Conservation (phyloP, 768 basidiomycete species). For the Mycena filopes region DNA sequence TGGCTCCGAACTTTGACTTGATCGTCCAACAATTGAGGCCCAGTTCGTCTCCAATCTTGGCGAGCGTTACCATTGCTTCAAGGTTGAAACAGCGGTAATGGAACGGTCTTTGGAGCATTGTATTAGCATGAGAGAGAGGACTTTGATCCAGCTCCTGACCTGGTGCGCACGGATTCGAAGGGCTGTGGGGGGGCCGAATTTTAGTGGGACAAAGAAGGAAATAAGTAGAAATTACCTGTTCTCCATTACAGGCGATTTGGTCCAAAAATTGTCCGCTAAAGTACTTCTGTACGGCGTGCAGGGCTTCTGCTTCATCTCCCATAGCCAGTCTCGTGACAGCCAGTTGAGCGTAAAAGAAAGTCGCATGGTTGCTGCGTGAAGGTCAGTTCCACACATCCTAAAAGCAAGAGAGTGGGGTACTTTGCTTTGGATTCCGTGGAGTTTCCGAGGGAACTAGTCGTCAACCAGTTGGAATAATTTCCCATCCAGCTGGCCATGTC, state of each 20-base stretch:
- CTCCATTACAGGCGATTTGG: too few relatives aligned
- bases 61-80: conserved; percentile 66
- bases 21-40: conserved; percentile 59
- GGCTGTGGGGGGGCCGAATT: too few relatives aligned
- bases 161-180: conserved; percentile 65
- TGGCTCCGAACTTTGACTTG: conserved; percentile 59
- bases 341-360: conserved; percentile 60
- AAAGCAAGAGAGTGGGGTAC: conserved; percentile 44
- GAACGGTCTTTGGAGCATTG: conserved; percentile 59
- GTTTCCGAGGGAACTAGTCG: conserved; percentile 54
- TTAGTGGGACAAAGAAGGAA: too few relatives aligned
- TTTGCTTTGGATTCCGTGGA: conserved; percentile 56
- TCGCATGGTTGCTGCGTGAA: conserved; percentile 60
- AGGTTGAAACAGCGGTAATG: conserved; percentile 71
- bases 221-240: too few relatives aligned
- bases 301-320: conserved; percentile 55
- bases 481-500: conserved; percentile 56
- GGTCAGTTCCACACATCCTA: not conserved
- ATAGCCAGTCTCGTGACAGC: conserved; percentile 52
- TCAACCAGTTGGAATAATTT: conserved; percentile 57
- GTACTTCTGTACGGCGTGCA: conserved; percentile 50
- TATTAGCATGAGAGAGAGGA: too few relatives aligned
- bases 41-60: conserved; percentile 64
- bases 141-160: too few relatives aligned
- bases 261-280: conserved; percentile 54